Conservation (phyloP, 305 asterid genomes). For the Plantago rigida region DNA sequence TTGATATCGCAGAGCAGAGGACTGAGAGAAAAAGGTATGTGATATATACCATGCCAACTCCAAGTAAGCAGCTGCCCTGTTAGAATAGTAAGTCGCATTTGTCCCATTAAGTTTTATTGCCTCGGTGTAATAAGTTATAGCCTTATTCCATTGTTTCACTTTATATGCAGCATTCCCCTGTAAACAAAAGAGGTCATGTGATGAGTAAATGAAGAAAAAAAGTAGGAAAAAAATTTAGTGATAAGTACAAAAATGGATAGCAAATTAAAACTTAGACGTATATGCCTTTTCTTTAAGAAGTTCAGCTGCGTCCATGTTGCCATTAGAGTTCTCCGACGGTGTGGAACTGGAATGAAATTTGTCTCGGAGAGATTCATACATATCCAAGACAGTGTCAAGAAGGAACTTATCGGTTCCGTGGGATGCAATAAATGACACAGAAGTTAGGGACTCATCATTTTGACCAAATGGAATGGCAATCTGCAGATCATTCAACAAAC, state of each 20-base stretch:
- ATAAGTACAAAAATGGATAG: neutral
- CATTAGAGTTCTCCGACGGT: constrained; percentile 45
- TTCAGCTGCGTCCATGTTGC: constrained; percentile 62
- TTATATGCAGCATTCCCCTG: constrained; percentile 95
- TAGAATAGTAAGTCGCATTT: constrained; percentile 68
- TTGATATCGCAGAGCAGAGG: constrained; percentile 1
- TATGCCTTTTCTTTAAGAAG: constrained; percentile 82
- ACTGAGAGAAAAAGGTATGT: constrained; percentile 16
- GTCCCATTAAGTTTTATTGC: constrained; percentile 62
- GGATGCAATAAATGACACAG: constrained; percentile 68
- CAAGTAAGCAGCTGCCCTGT: constrained; percentile 91
- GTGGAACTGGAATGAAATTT: constrained; percentile 45
- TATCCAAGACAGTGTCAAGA: constrained; percentile 79
- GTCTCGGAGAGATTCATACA: constrained; percentile 71
- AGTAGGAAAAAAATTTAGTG: neutral
- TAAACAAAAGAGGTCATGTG: constrained; percentile 5
- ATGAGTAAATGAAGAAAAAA: neutral
- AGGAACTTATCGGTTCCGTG: constrained; percentile 79
- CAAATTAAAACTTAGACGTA: constrained; percentile 18
- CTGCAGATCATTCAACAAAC: constrained; percentile 34
- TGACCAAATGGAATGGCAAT: constrained; percentile 69
- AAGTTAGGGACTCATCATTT: constrained; percentile 54
- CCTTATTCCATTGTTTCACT: constrained; percentile 81
- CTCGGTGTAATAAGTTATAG: constrained; percentile 69
- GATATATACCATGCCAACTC: constrained; percentile 73